Evolutionary conservation across 1,284 basidiomycete species (phyloP).

Genomic region (Xerocomus amazonicus): DNA sequence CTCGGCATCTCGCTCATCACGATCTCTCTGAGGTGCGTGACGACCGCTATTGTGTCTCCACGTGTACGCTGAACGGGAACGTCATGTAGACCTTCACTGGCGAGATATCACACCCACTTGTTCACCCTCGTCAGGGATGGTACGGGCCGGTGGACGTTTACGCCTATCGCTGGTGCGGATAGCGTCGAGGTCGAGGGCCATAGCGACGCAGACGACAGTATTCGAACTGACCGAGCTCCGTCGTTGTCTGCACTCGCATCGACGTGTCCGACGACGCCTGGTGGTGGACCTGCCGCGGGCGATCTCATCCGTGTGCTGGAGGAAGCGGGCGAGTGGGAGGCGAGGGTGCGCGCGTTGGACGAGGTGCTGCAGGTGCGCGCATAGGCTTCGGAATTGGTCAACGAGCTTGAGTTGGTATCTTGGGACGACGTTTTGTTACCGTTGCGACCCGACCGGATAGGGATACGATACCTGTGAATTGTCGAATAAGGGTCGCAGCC

Average conservation of each 20-base stretch:
- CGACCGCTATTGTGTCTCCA: neutral
- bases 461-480: too few species aligned
- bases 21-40: slow-evolving; percentile 69
- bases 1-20: slow-evolving; percentile 92
- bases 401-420: neutral
- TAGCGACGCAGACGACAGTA: neutral
- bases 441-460: too few species aligned
- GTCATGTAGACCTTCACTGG: slow-evolving; percentile 56
- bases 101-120: slow-evolving; percentile 81
- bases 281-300: slow-evolving; percentile 44
- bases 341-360: slow-evolving; percentile 23
- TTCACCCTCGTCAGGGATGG: slow-evolving; percentile 72
- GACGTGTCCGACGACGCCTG: slow-evolving; percentile 57
- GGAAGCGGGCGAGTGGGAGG: slow-evolving; percentile 67
- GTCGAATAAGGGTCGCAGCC: too few species aligned
- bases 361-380: slow-evolving; percentile 16
- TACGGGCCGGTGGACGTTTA: slow-evolving; percentile 65
- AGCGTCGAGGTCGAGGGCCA: neutral
- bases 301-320: slow-evolving; percentile 30
- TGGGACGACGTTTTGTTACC: too few species aligned
- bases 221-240: neutral
- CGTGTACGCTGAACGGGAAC: neutral
- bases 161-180: slow-evolving; percentile 22
- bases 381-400: too few species aligned
- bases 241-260: neutral